phyloP scores from a whole-genome alignment of 139 green algal species.

The Picochlorum sp. region DNA sequence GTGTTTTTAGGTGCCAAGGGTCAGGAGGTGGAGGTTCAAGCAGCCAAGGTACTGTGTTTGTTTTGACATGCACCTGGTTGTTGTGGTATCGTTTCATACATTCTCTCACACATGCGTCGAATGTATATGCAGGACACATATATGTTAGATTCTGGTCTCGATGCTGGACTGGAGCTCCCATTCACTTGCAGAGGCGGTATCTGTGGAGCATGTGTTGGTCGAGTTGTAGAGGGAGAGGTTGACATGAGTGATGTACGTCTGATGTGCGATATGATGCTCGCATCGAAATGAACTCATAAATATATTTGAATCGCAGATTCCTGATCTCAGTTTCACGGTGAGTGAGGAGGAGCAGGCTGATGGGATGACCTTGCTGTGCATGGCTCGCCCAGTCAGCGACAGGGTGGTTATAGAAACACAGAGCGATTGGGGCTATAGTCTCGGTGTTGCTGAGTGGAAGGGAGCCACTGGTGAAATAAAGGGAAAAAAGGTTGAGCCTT shows the following conservation, averaged over 20 bases:
- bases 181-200: constrained; percentile 75
- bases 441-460: constrained; percentile 80
- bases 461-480: constrained; percentile 66
- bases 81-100: neutral
- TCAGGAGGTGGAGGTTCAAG: constrained; percentile 35
- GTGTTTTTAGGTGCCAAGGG: constrained; percentile 58
- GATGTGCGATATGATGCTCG: neutral
- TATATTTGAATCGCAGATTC: constrained; percentile 37
- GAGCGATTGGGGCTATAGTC: constrained; percentile 82
- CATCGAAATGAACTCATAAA: neutral
- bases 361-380: constrained; percentile 84
- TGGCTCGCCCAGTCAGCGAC: constrained; percentile 69
- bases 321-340: constrained; percentile 79
- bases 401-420: constrained; percentile 71
- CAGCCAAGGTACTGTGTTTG: constrained; percentile 25
- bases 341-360: constrained; percentile 66
- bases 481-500: constrained; percentile 35
- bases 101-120: constrained; percentile 14
- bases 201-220: constrained; percentile 71
- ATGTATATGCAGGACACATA: constrained; percentile 52
- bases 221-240: constrained; percentile 53
- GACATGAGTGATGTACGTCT: constrained; percentile 67
- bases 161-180: constrained; percentile 78
- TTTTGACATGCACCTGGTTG: neutral
- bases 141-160: constrained; percentile 81